Evolutionary conservation across 371 early-diverging fungal genomes (phyloP), one percentile per base, ranked within the genome.

Genomic region (Apophysomyces sp.): DNA sequence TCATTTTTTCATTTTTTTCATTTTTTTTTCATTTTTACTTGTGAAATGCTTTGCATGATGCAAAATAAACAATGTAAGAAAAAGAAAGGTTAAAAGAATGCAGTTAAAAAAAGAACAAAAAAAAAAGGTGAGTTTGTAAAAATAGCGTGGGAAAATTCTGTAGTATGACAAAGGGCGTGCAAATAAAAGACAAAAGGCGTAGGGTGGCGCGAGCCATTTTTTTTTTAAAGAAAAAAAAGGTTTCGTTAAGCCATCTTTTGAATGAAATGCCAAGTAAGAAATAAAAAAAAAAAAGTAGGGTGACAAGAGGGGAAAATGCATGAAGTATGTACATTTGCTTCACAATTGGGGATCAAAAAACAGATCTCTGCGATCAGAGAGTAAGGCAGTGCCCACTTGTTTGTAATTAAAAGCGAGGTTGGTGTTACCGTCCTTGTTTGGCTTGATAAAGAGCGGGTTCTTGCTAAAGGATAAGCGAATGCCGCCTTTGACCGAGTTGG

Each of bases 401-500:
- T 66, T 65, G 44, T 62, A 66, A 39, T 60, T 59, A 36, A 66
- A 66, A 31, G 52, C 52, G 24, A 41, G 32, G 16, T 49, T 52
- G 36, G 27, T 34, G 51, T 55, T 24, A 57, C 32, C 51, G 16
- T 71, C 65, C 52, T 70, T 70, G 61, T 62, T 71, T 3, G 80
- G 71, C 55, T 80, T 77, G 52, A 72, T 80, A 49, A 77, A 97
- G 11, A 98, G 80, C 18, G 98, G 98, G 67, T 98, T 98, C 83
- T 98, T 98, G 66, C 93, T 93, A 73, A 89, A 98, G 63, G 92
- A 91, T 28, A 98, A 85, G 13, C 98, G 89, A 63, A 98, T 94
- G 24, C 97, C 97, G 26, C 95, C 92, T 75, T 93, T 95, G 52
- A 91, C 87, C 3, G 94, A 94, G 79, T 90, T 94, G 60, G 89